Percentiles rank a stretch among this genome's conserved stretches.
Evolutionary conservation across 495 filamentous ascomycete species (phyloP).

Genomic region (Tetracladium setigerum): DNA sequence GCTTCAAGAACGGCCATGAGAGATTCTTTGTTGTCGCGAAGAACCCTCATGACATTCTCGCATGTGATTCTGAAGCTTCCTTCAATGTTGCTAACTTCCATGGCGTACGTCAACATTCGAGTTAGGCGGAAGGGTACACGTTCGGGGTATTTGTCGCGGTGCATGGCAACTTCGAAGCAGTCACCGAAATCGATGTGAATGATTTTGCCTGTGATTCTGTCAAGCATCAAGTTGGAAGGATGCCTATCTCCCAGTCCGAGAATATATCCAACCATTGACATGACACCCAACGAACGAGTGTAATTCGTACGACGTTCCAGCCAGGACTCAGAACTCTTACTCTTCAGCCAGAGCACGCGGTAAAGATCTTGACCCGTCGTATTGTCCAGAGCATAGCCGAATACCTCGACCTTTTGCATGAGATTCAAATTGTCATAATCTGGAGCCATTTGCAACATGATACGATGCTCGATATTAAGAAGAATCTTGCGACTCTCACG

Average conservation of each 20-base stretch:
- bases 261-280: slow-evolving; percentile 99
- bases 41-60: slow-evolving; percentile 95
- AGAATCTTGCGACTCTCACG: slow-evolving; percentile 93
- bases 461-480: slow-evolving; percentile 97
- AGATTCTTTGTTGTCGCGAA: slow-evolving; percentile 94
- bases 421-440: slow-evolving; percentile 97
- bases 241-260: slow-evolving; percentile 94
- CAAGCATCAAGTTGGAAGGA: slow-evolving; percentile 94
- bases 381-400: slow-evolving; percentile 97
- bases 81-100: slow-evolving; percentile 99
- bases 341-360: slow-evolving; percentile 96
- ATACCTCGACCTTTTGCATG: slow-evolving; percentile 99
- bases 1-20: slow-evolving; percentile 98
- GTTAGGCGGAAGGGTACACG: slow-evolving; percentile 95
- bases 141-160: slow-evolving; percentile 98
- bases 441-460: slow-evolving; percentile 99
- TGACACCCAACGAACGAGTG: slow-evolving; percentile 92
- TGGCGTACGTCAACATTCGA: slow-evolving; percentile 96
- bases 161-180: slow-evolving; percentile 99
- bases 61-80: slow-evolving; percentile 96
- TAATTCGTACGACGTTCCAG: slow-evolving; percentile 95
- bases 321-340: slow-evolving; percentile 96
- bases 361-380: slow-evolving; percentile 98
- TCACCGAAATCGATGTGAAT: slow-evolving; percentile 99
- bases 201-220: slow-evolving; percentile 89